Evolutionary conservation across 352 stramenopile species (phyloP), one percentile per base, ranked within the genome.

Genomic region (Phytophthora podocarpi): DNA sequence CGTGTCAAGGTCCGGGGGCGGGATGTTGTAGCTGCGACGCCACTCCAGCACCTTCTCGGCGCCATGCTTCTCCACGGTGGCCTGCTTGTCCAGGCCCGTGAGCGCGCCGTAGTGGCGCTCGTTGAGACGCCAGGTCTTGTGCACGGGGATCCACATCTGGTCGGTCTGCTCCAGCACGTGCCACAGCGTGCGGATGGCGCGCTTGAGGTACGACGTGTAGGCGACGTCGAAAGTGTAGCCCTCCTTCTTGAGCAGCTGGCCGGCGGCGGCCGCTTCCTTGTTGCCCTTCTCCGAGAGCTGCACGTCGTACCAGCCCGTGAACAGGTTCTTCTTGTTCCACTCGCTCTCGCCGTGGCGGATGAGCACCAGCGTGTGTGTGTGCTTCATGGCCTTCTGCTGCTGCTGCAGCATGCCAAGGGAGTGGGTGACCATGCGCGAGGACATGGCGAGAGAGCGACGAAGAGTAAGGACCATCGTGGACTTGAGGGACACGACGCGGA

Each of bases 1-100:
- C 42, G 78, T 98, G 87, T 74, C 93, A 6, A 99, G 83, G 40
- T 85, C 67, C 27, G 98, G 98, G 18, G 98, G 98, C 52, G 97
- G 97, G 63, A 99, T 97, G 82, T 99, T 96, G 82, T 99, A 99
- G 67, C 86, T 97, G 53, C 97, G 88, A 63, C 97, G 85, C 97
- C 97, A 99, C 63, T 98, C 77, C 50, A 97, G 89, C 46, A 99
- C 96, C 49, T 97, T 75, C 26, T 98, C 93, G 36, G 93, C 80
- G 27, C 96, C 93, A 46, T 98, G 80, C 68, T 97, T 89, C 53
- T 93, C 76, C 4, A 96, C 93, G 2, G 90, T 97, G 26, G 94
- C 87, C 32, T 87, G 83, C 68, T 98, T 98, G 72, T 89, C 83
- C 39, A 97, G 78, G 28, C 95, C 93, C 35, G 89, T 96, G 42